Percentiles rank a stretch among this genome's conserved stretches.
phyloP scores from a whole-genome alignment of 1,139 yeast species.

The Maudiozyma humilis region DNA sequence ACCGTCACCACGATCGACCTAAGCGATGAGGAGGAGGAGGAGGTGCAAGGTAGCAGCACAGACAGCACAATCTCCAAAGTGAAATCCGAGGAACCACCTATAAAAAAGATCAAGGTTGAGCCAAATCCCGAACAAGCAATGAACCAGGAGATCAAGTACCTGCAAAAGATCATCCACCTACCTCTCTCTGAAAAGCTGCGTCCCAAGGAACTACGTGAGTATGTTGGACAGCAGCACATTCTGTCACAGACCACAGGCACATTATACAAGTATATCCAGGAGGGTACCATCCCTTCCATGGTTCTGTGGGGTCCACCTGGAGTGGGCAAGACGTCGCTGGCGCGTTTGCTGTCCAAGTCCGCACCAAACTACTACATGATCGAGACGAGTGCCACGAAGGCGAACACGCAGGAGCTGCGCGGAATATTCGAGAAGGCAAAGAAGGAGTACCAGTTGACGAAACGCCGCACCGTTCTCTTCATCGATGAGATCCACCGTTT shows the following conservation, averaged over 20 bases:
- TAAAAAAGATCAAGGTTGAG: constrained; percentile 2
- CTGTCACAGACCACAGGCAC: constrained; percentile 69
- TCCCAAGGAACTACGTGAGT: constrained; percentile 66
- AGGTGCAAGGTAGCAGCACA: background rate
- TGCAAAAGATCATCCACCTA: constrained; percentile 42
- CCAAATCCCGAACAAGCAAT: constrained; percentile 15
- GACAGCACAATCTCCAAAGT: background rate
- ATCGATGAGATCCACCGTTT: constrained; percentile 91
- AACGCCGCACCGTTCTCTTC: constrained; percentile 67
- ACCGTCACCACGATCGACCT: constrained; percentile 9
- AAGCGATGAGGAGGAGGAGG: constrained; percentile 4
- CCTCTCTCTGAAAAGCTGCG: constrained; percentile 85
- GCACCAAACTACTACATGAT: constrained; percentile 48
- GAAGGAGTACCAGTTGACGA: constrained; percentile 57
- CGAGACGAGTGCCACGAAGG: constrained; percentile 81
- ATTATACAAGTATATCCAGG: constrained; percentile 55
- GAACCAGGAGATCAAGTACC: constrained; percentile 27
- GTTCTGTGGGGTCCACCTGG: constrained; percentile 96
- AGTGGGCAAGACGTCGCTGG: constrained; percentile 83
- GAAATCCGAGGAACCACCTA: background rate
- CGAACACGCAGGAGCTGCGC: constrained; percentile 62
- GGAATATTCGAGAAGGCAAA: constrained; percentile 67
- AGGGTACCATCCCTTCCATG: constrained; percentile 67
- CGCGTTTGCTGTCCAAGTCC: constrained; percentile 35
- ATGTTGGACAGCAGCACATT: constrained; percentile 72